A percentile compares a stretch with the other conserved stretches of the same genome.
phyloP scores from a whole-genome alignment of 495 filamentous ascomycete genomes.

The Aspergillus ellipticus region DNA sequence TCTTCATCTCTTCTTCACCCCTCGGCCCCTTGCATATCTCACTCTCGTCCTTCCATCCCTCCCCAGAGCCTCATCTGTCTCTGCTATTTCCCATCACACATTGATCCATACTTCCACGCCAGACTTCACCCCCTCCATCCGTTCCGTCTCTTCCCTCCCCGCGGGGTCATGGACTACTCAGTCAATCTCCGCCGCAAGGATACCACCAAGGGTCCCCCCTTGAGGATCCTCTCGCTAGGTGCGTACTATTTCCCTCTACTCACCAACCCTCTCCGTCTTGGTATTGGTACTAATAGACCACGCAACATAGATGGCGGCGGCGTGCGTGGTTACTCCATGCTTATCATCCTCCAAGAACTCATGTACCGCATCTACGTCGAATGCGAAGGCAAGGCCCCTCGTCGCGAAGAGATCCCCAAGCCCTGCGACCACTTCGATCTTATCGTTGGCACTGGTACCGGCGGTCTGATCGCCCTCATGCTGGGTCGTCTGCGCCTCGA shows the following conservation, averaged over 20 bases:
- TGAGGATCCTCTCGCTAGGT: conserved; percentile 91
- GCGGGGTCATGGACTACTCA: conserved; percentile 27
- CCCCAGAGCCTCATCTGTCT: neutral
- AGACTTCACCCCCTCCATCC: neutral
- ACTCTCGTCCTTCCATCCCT: neutral
- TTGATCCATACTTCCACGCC: neutral
- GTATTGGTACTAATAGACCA: conserved; percentile 18
- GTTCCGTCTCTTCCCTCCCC: neutral
- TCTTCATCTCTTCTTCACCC: neutral
- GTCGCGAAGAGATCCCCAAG: conserved; percentile 85
- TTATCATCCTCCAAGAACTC: conserved; percentile 90
- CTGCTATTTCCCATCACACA: neutral
- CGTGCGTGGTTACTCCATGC: conserved; percentile 94
- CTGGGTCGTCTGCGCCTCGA: conserved; percentile 87
- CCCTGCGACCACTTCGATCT: conserved; percentile 98
- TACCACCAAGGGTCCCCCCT: conserved; percentile 88
- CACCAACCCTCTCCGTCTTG: no score
- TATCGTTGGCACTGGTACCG: conserved; percentile 91
- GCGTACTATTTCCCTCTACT: no score
- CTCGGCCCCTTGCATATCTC: neutral
- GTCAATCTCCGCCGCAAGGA: conserved; percentile 68
- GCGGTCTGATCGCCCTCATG: conserved; percentile 95
- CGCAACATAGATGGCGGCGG: conserved; percentile 77
- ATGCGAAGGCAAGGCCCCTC: conserved; percentile 74
- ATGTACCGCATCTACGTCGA: conserved; percentile 94